Evolutionary conservation across 2,329 filamentous ascomycete species (phyloP).

Genomic region (Pseudogymnoascus sp.): DNA sequence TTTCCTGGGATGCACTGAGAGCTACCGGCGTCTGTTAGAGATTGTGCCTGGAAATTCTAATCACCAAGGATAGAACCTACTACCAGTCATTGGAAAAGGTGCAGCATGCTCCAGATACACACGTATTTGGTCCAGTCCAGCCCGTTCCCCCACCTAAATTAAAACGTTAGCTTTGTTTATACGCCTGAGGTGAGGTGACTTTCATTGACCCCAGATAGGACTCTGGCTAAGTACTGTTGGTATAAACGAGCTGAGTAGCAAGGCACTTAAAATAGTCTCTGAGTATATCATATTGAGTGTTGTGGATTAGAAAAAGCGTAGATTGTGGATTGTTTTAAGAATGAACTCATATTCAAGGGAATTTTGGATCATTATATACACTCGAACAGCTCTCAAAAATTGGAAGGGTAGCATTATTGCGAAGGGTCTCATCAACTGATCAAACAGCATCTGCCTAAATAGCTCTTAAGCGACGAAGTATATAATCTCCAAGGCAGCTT

Average conservation of each 20-base stretch:
- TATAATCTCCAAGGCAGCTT: neutral
- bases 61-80: neutral
- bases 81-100: constrained; percentile 6
- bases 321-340: neutral
- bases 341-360: neutral
- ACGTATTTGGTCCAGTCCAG: neutral
- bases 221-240: neutral
- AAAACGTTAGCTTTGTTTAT: neutral
- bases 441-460: neutral
- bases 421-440: neutral
- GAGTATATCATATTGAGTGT: neutral
- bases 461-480: neutral
- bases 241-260: neutral
- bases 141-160: neutral
- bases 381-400: neutral
- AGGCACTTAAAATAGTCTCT: neutral
- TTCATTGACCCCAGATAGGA: neutral
- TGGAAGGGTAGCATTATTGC: neutral
- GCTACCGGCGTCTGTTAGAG: neutral
- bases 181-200: neutral
- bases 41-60: neutral
- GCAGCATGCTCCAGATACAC: neutral
- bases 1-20: neutral
- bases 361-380: neutral
- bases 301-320: neutral